Percentiles rank a stretch among this genome's conserved stretches.
These are phyloP conservation scores for Xylariomycetidae sp. DNA, from an alignment of 2,329 filamentous ascomycete species.

Conservation along the genomic window DNA sequence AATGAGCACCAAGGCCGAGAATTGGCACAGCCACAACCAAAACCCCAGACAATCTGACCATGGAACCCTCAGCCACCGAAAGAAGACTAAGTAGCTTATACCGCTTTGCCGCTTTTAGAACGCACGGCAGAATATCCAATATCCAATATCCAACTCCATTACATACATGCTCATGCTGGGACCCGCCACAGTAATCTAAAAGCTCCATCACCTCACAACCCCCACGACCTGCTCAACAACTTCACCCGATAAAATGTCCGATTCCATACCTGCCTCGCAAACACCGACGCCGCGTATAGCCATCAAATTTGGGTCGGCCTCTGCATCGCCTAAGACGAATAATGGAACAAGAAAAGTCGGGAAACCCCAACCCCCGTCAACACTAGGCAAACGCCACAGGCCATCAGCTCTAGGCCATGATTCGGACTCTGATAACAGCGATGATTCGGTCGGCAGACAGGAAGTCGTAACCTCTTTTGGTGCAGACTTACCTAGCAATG, in stretches of 20 bases:
- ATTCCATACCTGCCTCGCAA: slow-evolving; percentile 27
- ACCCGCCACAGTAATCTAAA: too few relatives aligned
- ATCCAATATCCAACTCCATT: too few relatives aligned
- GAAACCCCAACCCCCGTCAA: slow-evolving; percentile 33
- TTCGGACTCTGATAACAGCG: slow-evolving; percentile 37
- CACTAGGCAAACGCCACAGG: slow-evolving; percentile 45
- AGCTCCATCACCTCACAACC: not conserved
- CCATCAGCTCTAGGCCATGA: slow-evolving; percentile 36
- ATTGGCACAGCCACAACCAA: too few relatives aligned
- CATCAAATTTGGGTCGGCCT: slow-evolving; percentile 40
- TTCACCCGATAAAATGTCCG: too few relatives aligned
- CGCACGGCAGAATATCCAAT: too few relatives aligned
- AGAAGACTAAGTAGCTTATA: too few relatives aligned
- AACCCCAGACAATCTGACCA: too few relatives aligned
- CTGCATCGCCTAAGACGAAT: slow-evolving; percentile 23
- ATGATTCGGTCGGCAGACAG: slow-evolving; percentile 16
- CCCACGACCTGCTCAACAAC: too few relatives aligned
- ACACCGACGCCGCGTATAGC: slow-evolving; percentile 36
- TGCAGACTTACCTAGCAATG: slow-evolving; percentile 18
- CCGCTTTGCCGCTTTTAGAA: too few relatives aligned
- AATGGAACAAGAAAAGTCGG: slow-evolving; percentile 22
- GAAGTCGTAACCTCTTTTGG: slow-evolving; percentile 29
- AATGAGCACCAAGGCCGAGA: too few relatives aligned
- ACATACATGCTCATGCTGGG: too few relatives aligned
- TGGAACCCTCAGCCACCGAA: too few relatives aligned